phyloP scores from a whole-genome alignment of 2,329 filamentous ascomycete genomes.

The Didymella keratinophila region DNA sequence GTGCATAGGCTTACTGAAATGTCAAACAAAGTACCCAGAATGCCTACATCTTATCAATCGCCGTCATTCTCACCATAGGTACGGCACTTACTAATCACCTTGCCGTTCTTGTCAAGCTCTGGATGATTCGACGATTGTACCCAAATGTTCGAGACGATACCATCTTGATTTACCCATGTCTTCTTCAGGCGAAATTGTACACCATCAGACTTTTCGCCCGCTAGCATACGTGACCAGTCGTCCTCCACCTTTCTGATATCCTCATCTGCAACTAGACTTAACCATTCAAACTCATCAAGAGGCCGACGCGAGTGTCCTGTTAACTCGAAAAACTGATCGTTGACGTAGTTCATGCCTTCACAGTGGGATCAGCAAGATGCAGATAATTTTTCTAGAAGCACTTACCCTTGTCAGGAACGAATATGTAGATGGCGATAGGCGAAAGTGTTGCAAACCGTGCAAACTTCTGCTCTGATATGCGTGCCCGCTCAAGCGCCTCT shows the following conservation, averaged over 20 bases:
- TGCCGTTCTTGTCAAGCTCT: conserved; percentile 34
- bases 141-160: conserved; percentile 34
- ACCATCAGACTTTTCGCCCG: conserved; percentile 25
- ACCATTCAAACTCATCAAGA: conserved; percentile 30
- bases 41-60: conserved; percentile 20
- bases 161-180: conserved; percentile 40
- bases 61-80: too few species aligned
- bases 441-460: conserved; percentile 37
- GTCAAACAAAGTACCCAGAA: conserved; percentile 49
- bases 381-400: not conserved
- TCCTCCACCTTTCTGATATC: conserved; percentile 28
- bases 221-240: conserved; percentile 29
- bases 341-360: conserved; percentile 39
- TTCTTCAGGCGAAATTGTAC: conserved; percentile 40
- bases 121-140: conserved; percentile 38
- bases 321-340: conserved; percentile 41
- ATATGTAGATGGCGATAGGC: conserved; percentile 39
- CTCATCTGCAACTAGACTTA: conserved; percentile 31
- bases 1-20: conserved; percentile 31
- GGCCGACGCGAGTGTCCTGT: conserved; percentile 28
- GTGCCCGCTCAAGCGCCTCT: conserved; percentile 38
- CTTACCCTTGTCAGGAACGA: conserved; percentile 31
- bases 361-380: not conserved
- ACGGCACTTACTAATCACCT: conserved; percentile 30
- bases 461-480: conserved; percentile 38